These are phyloP conservation scores for Cercospora sojina DNA, from an alignment of 2,329 filamentous ascomycete genomes.

Conservation along the genomic window DNA sequence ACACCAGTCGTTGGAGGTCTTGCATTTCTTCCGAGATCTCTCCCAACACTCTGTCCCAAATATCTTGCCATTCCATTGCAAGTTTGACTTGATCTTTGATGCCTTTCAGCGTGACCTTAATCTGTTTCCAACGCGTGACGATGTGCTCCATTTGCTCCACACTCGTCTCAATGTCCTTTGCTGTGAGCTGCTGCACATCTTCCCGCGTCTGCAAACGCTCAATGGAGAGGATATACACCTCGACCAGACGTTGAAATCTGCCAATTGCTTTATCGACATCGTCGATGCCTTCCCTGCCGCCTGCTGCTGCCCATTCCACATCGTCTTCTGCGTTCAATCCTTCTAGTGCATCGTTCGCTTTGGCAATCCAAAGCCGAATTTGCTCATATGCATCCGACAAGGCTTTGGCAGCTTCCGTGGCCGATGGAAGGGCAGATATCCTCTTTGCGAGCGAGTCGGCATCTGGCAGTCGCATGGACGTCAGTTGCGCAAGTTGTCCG, in stretches of 20 bases:
- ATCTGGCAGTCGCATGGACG: conserved; percentile 83
- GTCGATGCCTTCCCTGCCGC: conserved; percentile 75
- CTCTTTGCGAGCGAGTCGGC: conserved; percentile 78
- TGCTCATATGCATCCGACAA: conserved; percentile 86
- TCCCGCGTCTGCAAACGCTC: conserved; percentile 78
- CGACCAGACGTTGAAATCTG: conserved; percentile 84
- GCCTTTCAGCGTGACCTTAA: conserved; percentile 71
- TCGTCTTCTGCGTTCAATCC: conserved; percentile 94
- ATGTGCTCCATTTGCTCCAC: conserved; percentile 89
- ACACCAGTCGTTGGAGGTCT: conserved; percentile 74
- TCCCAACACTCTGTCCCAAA: conserved; percentile 90
- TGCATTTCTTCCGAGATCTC: conserved; percentile 91
- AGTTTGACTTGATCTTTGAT: conserved; percentile 92
- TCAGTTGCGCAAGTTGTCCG: conserved; percentile 88
- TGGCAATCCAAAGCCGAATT: conserved; percentile 89
- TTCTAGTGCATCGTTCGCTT: conserved; percentile 83
- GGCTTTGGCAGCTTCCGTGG: conserved; percentile 77
- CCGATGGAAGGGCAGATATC: conserved; percentile 80
- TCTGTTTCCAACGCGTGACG: conserved; percentile 77
- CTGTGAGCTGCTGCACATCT: conserved; percentile 71
- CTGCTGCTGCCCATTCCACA: conserved; percentile 91
- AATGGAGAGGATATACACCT: conserved; percentile 91
- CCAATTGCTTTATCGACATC: conserved; percentile 68
- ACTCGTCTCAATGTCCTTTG: conserved; percentile 69
- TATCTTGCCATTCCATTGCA: conserved; percentile 98